Evolutionary conservation across 768 basidiomycete genomes (phyloP), one percentile per base, ranked within the genome.

Genomic region (Cystofilobasidium ferigula): DNA sequence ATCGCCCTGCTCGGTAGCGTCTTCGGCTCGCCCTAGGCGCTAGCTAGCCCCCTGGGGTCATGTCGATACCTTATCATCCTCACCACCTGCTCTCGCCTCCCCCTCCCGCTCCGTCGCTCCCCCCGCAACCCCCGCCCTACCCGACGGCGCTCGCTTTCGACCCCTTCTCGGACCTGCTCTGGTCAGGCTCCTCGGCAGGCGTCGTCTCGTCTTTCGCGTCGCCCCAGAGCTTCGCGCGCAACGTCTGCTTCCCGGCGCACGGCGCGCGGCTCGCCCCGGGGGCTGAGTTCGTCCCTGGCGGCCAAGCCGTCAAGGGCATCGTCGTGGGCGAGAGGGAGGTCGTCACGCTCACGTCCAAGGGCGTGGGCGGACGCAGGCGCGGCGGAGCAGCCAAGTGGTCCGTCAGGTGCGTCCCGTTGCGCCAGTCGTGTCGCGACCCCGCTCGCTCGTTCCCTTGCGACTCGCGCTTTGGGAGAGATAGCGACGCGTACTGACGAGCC

Each of bases 121-220:
- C 71, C 24, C 71, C 72, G 35, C 53, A 54, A 10, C 32, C 60
- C 54, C 20, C 35, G 36, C 32, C 65, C 60, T 12, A 67, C 65
- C 54, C 51, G 4, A 85, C 87, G 28, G 83, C 89, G 0, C 80
- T 95, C 64, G 83, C 85, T 0, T 93, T 98, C 74, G 94, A 99
- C 76, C 86, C 90, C 10, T 85, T 87, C 26, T 88, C 89, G 0
- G 92, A 97, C 75, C 83, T 86, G 8, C 78, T 99, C 40, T 95
- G 92, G 91, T 79, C 86, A 56, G 93, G 92, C 35, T 80, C 82
- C 12, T 83, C 84, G 64, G 77, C 82, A 34, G 93, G 94, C 3
- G 78, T 79, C 64, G 81, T 95, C 68, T 74, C 80, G 45, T 85
- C 87, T 1, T 82, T 85, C 73, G 84, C 72, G 40, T 88, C 76